A percentile compares a stretch with the other conserved stretches of the same genome.
Evolutionary conservation across 805 yeast species (phyloP).

Genomic region (Teunomyces aglyptinius): DNA sequence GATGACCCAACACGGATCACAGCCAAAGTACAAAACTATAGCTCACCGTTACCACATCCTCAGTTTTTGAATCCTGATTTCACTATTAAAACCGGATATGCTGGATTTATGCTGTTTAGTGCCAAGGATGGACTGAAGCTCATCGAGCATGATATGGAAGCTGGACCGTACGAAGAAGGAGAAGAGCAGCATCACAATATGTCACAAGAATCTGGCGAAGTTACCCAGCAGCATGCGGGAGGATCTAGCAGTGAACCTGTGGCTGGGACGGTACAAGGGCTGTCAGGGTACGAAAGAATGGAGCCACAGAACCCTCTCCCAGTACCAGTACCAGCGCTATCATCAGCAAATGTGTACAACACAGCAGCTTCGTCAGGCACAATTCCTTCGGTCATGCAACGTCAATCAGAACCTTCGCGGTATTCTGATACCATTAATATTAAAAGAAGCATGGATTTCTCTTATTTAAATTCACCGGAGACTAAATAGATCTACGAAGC

Average conservation of each 20-base stretch:
- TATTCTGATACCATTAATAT: background rate
- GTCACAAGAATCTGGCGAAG: background rate
- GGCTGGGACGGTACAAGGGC: too few species aligned
- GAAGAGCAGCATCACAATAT: background rate
- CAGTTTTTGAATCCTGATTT: constrained; percentile 29
- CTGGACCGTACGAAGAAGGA: background rate
- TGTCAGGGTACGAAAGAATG: background rate
- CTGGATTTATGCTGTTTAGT: constrained; percentile 31
- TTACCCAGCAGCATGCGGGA: background rate
- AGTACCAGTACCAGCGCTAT: background rate
- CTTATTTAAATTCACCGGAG: constrained; percentile 5
- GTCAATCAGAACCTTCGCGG: background rate
- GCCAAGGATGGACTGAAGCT: constrained; percentile 7
- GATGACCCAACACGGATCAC: constrained; percentile 25
- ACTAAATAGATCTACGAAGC: background rate
- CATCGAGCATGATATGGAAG: background rate
- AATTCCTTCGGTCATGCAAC: background rate
- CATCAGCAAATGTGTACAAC: background rate
- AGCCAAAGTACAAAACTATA: constrained; percentile 11
- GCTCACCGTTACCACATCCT: constrained; percentile 29
- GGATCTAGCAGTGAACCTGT: background rate
- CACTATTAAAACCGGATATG: constrained; percentile 27
- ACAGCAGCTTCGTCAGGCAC: background rate
- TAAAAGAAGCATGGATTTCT: constrained; percentile 5
- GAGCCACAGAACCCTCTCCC: background rate